Base-by-base conservation (phyloP, 208 protist genomes). In the Leishmania turanica region DNA sequence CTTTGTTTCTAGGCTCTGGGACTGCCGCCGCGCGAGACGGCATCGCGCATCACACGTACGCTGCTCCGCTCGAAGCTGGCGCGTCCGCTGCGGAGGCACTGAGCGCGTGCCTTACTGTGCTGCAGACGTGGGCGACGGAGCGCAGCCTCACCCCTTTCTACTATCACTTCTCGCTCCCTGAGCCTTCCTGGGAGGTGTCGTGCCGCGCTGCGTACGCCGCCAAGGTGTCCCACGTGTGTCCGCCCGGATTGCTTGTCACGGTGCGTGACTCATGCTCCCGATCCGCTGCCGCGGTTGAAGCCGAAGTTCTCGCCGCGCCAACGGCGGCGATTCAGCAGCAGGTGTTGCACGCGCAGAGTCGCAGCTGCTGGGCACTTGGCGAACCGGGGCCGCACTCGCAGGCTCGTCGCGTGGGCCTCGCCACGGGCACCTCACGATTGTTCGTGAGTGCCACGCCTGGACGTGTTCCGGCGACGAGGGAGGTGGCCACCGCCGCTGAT, bases 331-430 rank as follows among this genome's bases (percentile, higher is more conserved):
- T 85, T 34, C 62, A 79, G 66, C 49, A 58, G 21, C 56, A 62
- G 11, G 77, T 91, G 4, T 60, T 99, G 27, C 96, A 98, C 84
- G 93, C 97, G 62, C 95, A 98, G 85, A 98, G 96, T 66, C 87
- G 95, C 47, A 97, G 90, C 56, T 92, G 96, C 80, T 99, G 97
- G 96, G 96, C 95, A 9, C 87, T 98, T 8, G 93, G 94, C 7
- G 89, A 84, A 31, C 86, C 93, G 45, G 97, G 97, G 7, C 95
- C 96, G 19, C 97, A 97, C 75, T 90, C 96, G 1, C 90, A 98
- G 83, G 91, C 89, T 1, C 89, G 86, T n/a, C 81, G 70, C 19
- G 47, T 87, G 31, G n/a, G 72, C 49, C 60, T 79, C 27, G 2
- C 72, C 7, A 49, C 11, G 5, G 81, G 74, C 4, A 34, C 62